Conservation (phyloP, 2,329 filamentous ascomycete genomes). For the Sclerotinia borealis region DNA sequence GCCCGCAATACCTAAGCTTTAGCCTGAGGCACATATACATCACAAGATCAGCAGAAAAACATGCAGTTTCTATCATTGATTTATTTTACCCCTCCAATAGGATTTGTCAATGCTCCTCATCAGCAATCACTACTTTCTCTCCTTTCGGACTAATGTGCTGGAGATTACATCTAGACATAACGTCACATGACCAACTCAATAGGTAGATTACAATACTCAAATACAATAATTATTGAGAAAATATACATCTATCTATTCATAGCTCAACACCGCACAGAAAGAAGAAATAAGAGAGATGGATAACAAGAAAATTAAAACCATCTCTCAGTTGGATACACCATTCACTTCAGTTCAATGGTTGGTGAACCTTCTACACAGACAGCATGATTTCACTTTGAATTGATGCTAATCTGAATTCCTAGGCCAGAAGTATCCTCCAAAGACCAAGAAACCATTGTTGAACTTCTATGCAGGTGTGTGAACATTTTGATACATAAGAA, state of each 20-base stretch:
- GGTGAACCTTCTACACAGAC: slow-evolving; percentile 12
- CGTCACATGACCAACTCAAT: too few relatives aligned
- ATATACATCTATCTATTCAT: too few relatives aligned
- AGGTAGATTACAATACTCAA: too few relatives aligned
- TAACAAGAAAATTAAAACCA: slow-evolving; percentile 45
- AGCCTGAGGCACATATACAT: not conserved
- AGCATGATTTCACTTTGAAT: not conserved
- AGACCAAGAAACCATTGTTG: slow-evolving; percentile 58
- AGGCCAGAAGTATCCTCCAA: slow-evolving; percentile 56
- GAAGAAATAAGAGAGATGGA: slow-evolving; percentile 37
- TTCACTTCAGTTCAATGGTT: slow-evolving; percentile 58
- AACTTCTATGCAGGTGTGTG: slow-evolving; percentile 60
- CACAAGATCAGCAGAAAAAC: not conserved
- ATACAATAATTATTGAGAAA: too few relatives aligned
- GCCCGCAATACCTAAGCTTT: not conserved
- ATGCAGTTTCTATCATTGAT: too few relatives aligned
- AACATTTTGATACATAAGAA: not conserved
- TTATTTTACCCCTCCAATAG: too few relatives aligned
- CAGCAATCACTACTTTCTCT: too few relatives aligned
- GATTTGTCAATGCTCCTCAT: too few relatives aligned
- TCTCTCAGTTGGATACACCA: slow-evolving; percentile 61
- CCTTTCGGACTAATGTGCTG: too few relatives aligned
- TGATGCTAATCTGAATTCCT: slow-evolving; percentile 7
- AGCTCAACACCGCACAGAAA: not conserved
- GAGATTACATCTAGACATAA: too few relatives aligned